These are phyloP conservation scores for Leucaena leucocephala DNA, from an alignment of 306 rosid genomes.

Conservation along the genomic window DNA sequence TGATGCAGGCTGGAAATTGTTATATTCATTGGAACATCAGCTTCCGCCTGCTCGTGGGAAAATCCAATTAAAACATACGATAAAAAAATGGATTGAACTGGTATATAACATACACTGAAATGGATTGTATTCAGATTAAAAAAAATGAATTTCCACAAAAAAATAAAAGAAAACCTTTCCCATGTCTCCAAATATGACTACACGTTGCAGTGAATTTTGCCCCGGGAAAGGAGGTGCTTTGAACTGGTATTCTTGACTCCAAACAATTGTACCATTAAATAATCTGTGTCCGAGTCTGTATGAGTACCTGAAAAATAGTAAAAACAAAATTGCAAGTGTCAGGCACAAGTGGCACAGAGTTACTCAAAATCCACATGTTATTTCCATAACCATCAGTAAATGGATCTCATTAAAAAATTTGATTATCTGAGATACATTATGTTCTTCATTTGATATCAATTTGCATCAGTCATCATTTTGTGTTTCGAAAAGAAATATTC, in stretches of 20 bases:
- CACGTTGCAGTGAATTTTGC: constrained; percentile 83
- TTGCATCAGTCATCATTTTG: constrained; percentile 13
- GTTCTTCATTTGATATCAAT: not conserved
- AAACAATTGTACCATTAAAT: constrained; percentile 59
- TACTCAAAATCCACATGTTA: not conserved
- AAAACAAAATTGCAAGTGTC: constrained; percentile 17
- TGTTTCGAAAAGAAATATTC: not conserved
- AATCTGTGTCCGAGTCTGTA: constrained; percentile 85
- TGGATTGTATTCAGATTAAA: constrained; percentile 1
- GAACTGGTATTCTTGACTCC: constrained; percentile 76
- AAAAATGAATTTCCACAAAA: constrained; percentile 14
- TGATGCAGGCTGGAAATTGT: constrained; percentile 80
- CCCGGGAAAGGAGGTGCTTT: constrained; percentile 93
- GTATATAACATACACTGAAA: not conserved
- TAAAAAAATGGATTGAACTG: not conserved
- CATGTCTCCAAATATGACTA: constrained; percentile 93
- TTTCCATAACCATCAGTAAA: not conserved
- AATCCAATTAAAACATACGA: constrained; percentile 26
- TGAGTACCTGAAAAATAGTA: constrained; percentile 52
- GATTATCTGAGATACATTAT: not conserved
- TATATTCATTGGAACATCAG: constrained; percentile 92
- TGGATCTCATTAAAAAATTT: constrained; percentile 6
- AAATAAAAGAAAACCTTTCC: constrained; percentile 66
- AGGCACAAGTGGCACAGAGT: not conserved
- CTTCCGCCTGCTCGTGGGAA: constrained; percentile 70